phyloP scores from a whole-genome alignment of 495 filamentous ascomycete genomes.

The Terfezia boudieri region DNA sequence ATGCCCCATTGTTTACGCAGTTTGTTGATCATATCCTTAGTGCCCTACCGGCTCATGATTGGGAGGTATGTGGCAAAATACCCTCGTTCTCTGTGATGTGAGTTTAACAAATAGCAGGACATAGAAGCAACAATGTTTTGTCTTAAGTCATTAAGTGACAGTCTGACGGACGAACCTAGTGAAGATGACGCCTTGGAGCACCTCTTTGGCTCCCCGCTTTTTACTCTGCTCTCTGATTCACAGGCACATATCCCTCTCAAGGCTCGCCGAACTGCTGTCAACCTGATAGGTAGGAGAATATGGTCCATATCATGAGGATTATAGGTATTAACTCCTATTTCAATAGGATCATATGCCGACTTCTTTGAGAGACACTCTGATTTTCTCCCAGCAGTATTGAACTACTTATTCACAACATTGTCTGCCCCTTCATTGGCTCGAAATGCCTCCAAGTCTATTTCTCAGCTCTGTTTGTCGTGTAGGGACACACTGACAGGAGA shows the following conservation, averaged over 20 bases:
- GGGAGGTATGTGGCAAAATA: background rate
- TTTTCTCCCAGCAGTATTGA: conserved; percentile 51
- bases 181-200: conserved; percentile 43
- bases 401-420: conserved; percentile 59
- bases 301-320: background rate
- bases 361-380: conserved; percentile 59
- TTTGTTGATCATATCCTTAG: conserved; percentile 42
- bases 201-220: conserved; percentile 45
- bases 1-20: conserved; percentile 40
- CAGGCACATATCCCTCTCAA: conserved; percentile 36
- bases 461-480: conserved; percentile 58
- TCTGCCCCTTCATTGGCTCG: conserved; percentile 40
- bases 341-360: conserved; percentile 34
- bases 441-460: conserved; percentile 60
- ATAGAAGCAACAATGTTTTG: conserved; percentile 67
- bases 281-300: conserved; percentile 38
- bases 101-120: conserved; percentile 36
- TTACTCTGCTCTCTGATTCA: conserved; percentile 35
- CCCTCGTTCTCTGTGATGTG: background rate
- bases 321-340: background rate
- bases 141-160: conserved; percentile 53
- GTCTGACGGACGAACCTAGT: conserved; percentile 39
- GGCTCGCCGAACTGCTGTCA: conserved; percentile 54
- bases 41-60: conserved; percentile 28
- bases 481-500: conserved; percentile 46